phyloP scores from a whole-genome alignment of 177 flowering plant species.

The Telopea speciosissima region DNA sequence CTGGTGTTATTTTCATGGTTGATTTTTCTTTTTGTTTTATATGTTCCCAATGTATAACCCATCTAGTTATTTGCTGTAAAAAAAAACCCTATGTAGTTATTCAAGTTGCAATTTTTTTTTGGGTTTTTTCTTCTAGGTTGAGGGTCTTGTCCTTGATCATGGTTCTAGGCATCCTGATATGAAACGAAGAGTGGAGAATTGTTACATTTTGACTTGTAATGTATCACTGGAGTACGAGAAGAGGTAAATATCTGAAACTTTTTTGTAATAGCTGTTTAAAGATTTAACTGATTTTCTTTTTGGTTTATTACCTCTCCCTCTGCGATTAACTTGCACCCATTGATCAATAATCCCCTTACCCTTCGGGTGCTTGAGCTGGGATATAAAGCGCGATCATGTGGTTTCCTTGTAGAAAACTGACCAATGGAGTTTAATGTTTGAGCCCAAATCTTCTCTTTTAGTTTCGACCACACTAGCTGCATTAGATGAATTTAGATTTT shows the following conservation, averaged over 20 bases:
- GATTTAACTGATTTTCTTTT: neutral
- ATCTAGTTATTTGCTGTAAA: too few species aligned
- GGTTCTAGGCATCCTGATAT: conserved; percentile 99
- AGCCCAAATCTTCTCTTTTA: neutral
- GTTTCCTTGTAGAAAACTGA: neutral
- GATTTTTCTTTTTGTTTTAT: too few species aligned
- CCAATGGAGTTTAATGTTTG: neutral
- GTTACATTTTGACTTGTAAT: conserved; percentile 86
- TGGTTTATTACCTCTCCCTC: neutral
- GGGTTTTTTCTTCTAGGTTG: conserved; percentile 52
- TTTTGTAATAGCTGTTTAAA: neutral
- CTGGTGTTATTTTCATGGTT: too few species aligned
- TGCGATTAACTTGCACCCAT: too few species aligned
- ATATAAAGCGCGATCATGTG: neutral
- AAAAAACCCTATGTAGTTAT: too few species aligned
- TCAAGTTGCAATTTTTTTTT: neutral
- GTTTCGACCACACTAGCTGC: neutral
- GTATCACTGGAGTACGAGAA: conserved; percentile 94
- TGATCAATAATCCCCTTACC: neutral
- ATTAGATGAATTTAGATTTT: neutral
- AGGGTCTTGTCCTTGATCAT: conserved; percentile 99
- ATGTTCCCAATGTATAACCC: too few species aligned
- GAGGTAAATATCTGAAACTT: conserved; percentile 35
- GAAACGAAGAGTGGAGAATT: conserved; percentile 95
- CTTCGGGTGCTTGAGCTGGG: neutral